Evolutionary conservation across 2,329 filamentous ascomycete species (phyloP).

Genomic region (Trichoderma sp.): DNA sequence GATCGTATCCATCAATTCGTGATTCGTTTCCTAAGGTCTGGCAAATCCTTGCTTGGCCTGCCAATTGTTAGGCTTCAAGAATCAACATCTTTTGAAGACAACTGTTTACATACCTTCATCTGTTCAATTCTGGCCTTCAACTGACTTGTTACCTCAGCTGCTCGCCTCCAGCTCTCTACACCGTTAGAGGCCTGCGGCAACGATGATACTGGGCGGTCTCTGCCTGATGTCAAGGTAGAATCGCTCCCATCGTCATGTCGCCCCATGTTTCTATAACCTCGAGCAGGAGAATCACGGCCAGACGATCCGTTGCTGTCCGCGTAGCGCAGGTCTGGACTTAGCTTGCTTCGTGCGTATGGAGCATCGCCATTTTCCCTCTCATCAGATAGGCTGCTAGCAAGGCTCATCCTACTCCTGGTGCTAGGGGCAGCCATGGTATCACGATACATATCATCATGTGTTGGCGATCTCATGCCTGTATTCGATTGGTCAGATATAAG

Average conservation of each 20-base stretch:
- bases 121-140: conserved; percentile 96
- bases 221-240: conserved; percentile 34
- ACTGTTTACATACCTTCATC: conserved; percentile 72
- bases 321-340: conserved; percentile 60
- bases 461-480: conserved; percentile 53
- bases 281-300: conserved; percentile 62
- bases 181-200: conserved; percentile 44
- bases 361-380: conserved; percentile 74
- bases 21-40: conserved; percentile 35
- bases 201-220: conserved; percentile 43
- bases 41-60: conserved; percentile 40
- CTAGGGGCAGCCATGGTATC: conserved; percentile 50
- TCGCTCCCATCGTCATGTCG: conserved; percentile 43
- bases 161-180: conserved; percentile 90
- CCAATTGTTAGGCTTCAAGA: conserved; percentile 1
- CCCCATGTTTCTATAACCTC: conserved; percentile 53
- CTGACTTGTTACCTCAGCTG: conserved; percentile 96
- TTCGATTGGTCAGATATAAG: conserved; percentile 27
- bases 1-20: conserved; percentile 13
- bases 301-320: conserved; percentile 55
- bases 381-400: conserved; percentile 68
- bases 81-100: neutral
- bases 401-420: conserved; percentile 60
- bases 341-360: conserved; percentile 54
- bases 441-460: conserved; percentile 64